Conservation (phyloP, 441 rosid genomes). For the Corymbia calophylla region DNA sequence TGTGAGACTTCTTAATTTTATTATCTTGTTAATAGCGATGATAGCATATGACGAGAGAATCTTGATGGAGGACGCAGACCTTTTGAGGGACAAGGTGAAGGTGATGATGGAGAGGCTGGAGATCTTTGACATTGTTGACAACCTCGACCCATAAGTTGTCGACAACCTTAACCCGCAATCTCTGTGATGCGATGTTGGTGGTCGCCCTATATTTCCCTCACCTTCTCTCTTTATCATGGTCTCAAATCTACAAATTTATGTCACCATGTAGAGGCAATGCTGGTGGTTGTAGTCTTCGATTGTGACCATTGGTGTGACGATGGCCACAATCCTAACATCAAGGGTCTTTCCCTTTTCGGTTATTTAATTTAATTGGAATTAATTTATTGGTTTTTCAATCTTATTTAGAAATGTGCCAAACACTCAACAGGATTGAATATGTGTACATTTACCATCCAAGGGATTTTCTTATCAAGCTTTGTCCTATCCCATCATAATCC, state of each 20-base stretch:
- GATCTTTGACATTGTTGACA: background rate
- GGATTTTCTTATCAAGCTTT: background rate
- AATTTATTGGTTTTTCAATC: background rate
- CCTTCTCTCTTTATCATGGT: background rate
- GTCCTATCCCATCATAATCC: background rate
- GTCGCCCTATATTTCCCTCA: background rate
- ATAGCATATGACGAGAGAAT: background rate
- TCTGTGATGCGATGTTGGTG: background rate
- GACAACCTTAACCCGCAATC: background rate
- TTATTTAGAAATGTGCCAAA: background rate
- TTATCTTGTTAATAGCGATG: rapidly evolving
- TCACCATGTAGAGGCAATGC: background rate
- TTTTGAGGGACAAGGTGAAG: background rate
- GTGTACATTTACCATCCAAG: too few relatives aligned
- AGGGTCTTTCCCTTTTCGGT: background rate
- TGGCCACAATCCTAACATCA: background rate
- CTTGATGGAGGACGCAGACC: background rate
- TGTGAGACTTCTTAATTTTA: background rate
- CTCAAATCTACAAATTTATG: background rate
- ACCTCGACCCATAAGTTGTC: too few relatives aligned
- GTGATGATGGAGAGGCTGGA: background rate
- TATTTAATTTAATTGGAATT: background rate
- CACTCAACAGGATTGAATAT: background rate
- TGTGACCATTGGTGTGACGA: background rate
- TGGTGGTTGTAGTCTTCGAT: background rate